phyloP scores from a whole-genome alignment of 75 land plant genomes.

The Picea sitchensis region DNA sequence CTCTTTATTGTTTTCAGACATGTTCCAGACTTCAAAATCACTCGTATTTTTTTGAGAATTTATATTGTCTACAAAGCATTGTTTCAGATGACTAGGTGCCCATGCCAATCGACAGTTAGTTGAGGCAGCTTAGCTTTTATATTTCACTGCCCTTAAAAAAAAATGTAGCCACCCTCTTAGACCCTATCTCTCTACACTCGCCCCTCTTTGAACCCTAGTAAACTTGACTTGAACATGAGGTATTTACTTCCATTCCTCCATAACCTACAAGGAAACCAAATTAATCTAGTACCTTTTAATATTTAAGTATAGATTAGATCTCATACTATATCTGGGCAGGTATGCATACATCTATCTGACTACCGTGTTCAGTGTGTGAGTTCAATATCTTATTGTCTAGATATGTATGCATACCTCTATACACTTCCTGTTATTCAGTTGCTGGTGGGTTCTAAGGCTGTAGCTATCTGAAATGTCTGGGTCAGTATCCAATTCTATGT shows the following conservation, averaged over 20 bases:
- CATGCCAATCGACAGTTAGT: neutral
- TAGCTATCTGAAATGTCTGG: neutral
- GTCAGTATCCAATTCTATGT: neutral
- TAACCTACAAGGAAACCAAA: too few relatives aligned
- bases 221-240: neutral
- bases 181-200: neutral
- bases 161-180: neutral
- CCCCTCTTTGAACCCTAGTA: neutral
- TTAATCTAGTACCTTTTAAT: neutral
- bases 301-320: neutral
- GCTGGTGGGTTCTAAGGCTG: neutral
- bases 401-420: neutral
- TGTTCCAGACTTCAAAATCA: neutral
- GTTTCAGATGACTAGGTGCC: neutral
- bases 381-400: neutral
- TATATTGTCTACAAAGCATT: neutral
- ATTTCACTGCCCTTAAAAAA: neutral
- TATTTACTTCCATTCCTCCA: neutral
- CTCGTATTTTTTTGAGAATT: too few relatives aligned
- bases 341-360: neutral
- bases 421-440: neutral
- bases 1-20: neutral
- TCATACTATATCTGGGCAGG: constrained; percentile 1
- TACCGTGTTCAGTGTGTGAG: too few relatives aligned
- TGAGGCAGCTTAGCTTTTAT: constrained; percentile 3